Evolutionary conservation across 176 grass and related monocot species (phyloP).

Genomic region (Alloteropsis semialata): DNA sequence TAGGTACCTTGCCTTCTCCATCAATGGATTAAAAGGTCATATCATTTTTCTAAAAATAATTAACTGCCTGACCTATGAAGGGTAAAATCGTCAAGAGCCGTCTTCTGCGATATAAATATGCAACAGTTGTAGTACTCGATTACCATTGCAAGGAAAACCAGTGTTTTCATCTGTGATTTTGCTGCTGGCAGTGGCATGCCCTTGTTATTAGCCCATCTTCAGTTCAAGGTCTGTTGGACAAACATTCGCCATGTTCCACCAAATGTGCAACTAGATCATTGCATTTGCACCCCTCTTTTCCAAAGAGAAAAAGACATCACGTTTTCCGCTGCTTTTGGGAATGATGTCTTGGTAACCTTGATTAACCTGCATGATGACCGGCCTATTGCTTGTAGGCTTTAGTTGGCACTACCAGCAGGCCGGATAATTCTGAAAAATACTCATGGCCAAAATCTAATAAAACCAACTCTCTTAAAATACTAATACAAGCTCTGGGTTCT

Average conservation of each 20-base stretch:
- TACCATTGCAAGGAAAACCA: background rate
- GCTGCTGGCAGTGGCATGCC: background rate
- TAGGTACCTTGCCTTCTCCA: background rate
- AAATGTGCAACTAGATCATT: conserved; percentile 38
- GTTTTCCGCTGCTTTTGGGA: conserved; percentile 27
- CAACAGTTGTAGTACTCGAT: background rate
- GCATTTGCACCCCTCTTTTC: conserved; percentile 8
- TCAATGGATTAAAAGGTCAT: background rate
- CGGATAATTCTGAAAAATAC: background rate
- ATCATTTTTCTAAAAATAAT: background rate
- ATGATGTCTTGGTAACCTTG: conserved; percentile 3
- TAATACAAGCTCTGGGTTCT: background rate
- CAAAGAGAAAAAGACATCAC: conserved; percentile 30
- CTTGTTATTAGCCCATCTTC: background rate
- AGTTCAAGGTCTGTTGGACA: conserved; percentile 2
- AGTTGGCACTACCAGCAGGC: background rate
- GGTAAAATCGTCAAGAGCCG: background rate
- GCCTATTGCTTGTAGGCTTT: conserved; percentile 41
- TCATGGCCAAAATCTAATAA: background rate
- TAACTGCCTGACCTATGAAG: background rate
- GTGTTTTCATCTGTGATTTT: background rate
- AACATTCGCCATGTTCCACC: conserved; percentile 8
- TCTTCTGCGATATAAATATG: background rate
- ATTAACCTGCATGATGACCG: conserved; percentile 19
- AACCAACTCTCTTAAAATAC: background rate